Base-by-base conservation (phyloP, 352 stramenopile species). In the Pythium oligandrum region DNA sequence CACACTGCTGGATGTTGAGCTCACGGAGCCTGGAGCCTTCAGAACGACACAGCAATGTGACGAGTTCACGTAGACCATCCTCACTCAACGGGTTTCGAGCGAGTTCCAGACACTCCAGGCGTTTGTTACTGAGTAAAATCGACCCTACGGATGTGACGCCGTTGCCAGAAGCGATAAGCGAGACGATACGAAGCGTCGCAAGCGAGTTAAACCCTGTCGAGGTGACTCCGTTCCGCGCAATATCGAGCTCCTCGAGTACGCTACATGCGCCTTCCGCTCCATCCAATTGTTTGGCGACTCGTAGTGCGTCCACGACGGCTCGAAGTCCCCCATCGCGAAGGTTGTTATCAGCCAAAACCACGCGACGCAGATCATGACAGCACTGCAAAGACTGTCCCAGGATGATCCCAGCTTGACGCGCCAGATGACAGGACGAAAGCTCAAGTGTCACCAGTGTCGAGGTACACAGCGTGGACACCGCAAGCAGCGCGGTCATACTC, bases 401-500 rank as follows among this genome's bases (percentile, higher is more conserved):
- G 44, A 86, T 66, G 35, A 86, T 83, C 3, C 75, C 75, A 42
- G 70, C 75, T 46, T 86, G 75, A 3, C 75, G 71, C 3, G 73
- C 66, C 0, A 86, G 61, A 3, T 71, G 68, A 50, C 75, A 86
- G 0, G 53, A 75, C 7, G 73, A 78, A 10, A 86, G 46, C 48
- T 86, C 75, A 3, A 86, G 55, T 3, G 63, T 68, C 30, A 67
- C 56, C 1, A 83, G 64, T n/a, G 66, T 56, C 8, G 68, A 38
- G 1, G 64, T 60, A 5, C 77, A 68, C 0, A 81, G 53, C 10
- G 65, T 54, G 0, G 75, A 70, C 9, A 83, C 63, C 3, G 72
- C 62, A 49, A 86, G 74, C 6, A 83, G 61, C 11, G 75, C 78
- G n/a, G 70, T 83, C 70, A 86, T 83, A 34, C 55, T 81, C 17